Base-by-base conservation (phyloP, 2,329 filamentous ascomycete genomes). In the Leptoxyphium fumago region DNA sequence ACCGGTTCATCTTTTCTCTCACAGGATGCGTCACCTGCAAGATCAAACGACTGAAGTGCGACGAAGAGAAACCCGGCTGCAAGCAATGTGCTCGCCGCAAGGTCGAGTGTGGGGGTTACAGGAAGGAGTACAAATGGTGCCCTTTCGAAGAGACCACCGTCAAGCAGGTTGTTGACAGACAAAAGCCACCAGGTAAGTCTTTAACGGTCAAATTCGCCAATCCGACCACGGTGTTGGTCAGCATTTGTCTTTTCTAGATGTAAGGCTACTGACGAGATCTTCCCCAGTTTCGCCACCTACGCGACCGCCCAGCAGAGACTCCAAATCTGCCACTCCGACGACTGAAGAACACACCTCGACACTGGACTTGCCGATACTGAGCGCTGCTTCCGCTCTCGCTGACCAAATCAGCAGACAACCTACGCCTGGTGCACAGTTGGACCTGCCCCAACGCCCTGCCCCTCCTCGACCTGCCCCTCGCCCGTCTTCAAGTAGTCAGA, bases 41-140 rank as follows among this genome's bases (percentile, higher is more conserved):
- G 63, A 71, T 75, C 48, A 84, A 84, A 63, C 70, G 80, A 46
- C 64, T 84, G 43, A 84, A 84, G 63, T 84, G 80, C 63, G 80
- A 83, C 59, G 80, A 84, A 64, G 75, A 73, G 39, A 82, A 84
- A 51, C 80, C 80, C 0, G 71, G 68, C 17, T 83, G 80, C 54
- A 67, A 75, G 46, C 78, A 83, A 64, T 83, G 80, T 56, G 68
- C 75, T 39, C 75, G 74, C 52, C 70, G 80, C 43, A 77, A 73
- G 49, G 78, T 84, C 17, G 59, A 66, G 2, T 84, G 80, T 56
- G 80, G 79, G 46, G 80, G 80, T 30, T 84, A 84, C 63, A 81
- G 77, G 60, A 84, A 82, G 59, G 77, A 82, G 59, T 84, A 82
- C 64, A 83, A 84, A 68, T 84, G 80, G 80, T 69, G 78, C 43